Conservation (phyloP, 139 green algal species). For the Micractinium sp. region DNA sequence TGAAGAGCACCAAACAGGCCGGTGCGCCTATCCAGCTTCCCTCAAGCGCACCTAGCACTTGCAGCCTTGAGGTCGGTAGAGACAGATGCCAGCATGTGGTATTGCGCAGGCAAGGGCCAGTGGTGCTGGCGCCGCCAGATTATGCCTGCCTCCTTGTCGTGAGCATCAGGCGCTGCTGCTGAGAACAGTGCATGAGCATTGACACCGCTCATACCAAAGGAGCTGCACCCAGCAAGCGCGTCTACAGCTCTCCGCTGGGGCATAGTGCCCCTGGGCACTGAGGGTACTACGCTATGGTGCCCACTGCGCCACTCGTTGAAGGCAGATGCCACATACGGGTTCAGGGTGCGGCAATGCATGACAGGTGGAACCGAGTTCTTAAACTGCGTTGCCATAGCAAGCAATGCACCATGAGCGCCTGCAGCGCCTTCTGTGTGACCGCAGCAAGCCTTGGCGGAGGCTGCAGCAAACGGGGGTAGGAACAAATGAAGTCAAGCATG, state of each 20-base stretch:
- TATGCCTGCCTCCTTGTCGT: not conserved
- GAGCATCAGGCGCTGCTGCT: not conserved
- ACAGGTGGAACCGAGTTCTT: constrained; percentile 17
- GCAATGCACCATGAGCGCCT: constrained; percentile 67
- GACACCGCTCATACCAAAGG: constrained; percentile 54
- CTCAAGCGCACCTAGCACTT: not conserved
- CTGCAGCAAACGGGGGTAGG: not conserved
- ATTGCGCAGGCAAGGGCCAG: constrained; percentile 15
- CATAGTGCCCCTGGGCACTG: not conserved
- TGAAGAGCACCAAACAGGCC: no score
- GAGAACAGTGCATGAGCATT: constrained; percentile 51
- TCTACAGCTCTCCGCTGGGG: not conserved
- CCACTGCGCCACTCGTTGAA: constrained; percentile 17
- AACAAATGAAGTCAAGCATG: not conserved
- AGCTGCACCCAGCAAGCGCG: constrained; percentile 20
- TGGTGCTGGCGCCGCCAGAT: constrained; percentile 23
- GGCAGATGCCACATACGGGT: constrained; percentile 61
- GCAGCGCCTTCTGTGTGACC: constrained; percentile 69
- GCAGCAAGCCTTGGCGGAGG: constrained; percentile 55
- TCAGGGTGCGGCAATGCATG: constrained; percentile 72
- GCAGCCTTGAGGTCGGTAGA: not conserved
- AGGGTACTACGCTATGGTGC: not conserved
- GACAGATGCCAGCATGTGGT: constrained; percentile 30
- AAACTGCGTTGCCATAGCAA: constrained; percentile 42
- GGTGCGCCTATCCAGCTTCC: no score